Evolutionary conservation across 169 alveolate species (phyloP), one percentile per base, ranked within the genome.

Genomic region (Plasmodium reichenowi): DNA sequence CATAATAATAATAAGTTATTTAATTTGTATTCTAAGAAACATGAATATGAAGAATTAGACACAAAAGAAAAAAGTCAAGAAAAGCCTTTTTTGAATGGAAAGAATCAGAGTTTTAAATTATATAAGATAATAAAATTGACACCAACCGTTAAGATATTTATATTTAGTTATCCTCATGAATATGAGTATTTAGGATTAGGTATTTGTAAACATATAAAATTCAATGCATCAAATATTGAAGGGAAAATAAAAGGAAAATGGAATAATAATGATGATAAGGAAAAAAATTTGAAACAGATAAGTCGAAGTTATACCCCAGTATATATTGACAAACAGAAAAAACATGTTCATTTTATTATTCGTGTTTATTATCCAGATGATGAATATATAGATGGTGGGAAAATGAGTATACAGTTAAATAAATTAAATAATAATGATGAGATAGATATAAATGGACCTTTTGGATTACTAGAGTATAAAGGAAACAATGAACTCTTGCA

Each of bases 331-430:
- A 74, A 47, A 22, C 91, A 78, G 10, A 74, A 88, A 17, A 67
- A 91, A 29, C 88, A 76, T 15, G 87, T 91, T 45, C 96, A 94
- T 85, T 93, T 94, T 66, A 85, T 91, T n/a, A 94, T 94, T 26
- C 92, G 96, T 6, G 89, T 94, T 62, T 94, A 94, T 72, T 63
- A 88, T 26, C 93, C 83, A 17, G 87, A 89, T 54, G 74, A 29
- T 2, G 20, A 72, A 13, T 94, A 48, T 73, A 86, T 93, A 1
- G 96, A 94, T 93, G 96, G 96, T 4, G 96, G 96, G 0, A 89
- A 92, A 66, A 71, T 86, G 92, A 86, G 92, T 32, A 47, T 50
- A 8, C 72, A 86, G 0, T 10, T 86, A 24, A 48, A 70, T 13
- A 48, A 56, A 32, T 59, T 86, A 72, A 24, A 52, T n/a, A 20